Evolutionary conservation across 2,329 filamentous ascomycete genomes (phyloP).

Genomic region (Fusarium sp.): DNA sequence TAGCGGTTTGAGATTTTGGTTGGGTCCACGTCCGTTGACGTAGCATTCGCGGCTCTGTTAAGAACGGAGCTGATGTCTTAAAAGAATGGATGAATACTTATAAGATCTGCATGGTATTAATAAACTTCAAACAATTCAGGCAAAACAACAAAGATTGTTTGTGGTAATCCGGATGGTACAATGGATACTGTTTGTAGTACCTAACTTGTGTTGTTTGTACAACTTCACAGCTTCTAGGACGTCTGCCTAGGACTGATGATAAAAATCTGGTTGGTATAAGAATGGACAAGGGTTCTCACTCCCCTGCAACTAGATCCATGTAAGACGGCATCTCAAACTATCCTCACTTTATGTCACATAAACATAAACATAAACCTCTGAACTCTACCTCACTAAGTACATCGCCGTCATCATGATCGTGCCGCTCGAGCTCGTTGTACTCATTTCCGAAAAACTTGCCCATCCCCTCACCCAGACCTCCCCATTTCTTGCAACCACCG

Average conservation of each 20-base stretch:
- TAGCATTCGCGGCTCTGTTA: not conserved
- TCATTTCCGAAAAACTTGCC: conserved; percentile 11
- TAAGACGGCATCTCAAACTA: not conserved
- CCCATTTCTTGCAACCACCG: conserved; percentile 12
- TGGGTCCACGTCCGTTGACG: conserved; percentile 2
- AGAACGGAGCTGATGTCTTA: not conserved
- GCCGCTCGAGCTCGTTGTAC: conserved; percentile 11
- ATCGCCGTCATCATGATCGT: not conserved
- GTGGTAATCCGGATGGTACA: not conserved
- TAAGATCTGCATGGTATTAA: not conserved
- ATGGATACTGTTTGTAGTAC: not conserved
- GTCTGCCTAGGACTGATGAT: not conserved
- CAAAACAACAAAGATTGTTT: not conserved
- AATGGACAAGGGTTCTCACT: not conserved
- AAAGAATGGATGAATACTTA: not conserved
- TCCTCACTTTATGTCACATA: not conserved
- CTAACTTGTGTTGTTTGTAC: not conserved
- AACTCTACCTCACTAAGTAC: not conserved
- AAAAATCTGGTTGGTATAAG: not conserved
- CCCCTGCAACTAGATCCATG: not conserved
- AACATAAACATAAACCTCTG: not conserved
- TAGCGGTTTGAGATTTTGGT: conserved; percentile 20
- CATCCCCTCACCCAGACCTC: conserved; percentile 1
- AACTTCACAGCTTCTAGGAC: not conserved
- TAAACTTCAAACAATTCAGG: not conserved